Conservation (phyloP, 768 basidiomycete genomes). For the Trametes villosa region DNA sequence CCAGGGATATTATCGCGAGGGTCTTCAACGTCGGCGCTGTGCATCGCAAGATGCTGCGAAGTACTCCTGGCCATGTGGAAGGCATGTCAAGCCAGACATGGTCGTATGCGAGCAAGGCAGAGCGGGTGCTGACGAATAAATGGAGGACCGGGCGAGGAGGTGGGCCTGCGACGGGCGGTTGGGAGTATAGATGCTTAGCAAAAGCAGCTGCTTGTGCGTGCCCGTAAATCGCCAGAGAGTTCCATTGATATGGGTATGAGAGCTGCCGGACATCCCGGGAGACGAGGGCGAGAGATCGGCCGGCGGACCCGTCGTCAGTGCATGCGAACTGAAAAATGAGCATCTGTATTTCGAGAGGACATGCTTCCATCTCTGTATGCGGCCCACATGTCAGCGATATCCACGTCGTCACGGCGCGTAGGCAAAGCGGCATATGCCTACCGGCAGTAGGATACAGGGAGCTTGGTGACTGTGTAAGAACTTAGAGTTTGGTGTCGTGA, state of each 20-base stretch:
- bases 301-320: slow-evolving; percentile 21
- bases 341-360: slow-evolving; percentile 19
- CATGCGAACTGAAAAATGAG: slow-evolving; percentile 24
- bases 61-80: slow-evolving; percentile 6
- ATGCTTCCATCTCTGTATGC: neutral
- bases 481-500: too few species aligned
- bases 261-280: slow-evolving; percentile 21
- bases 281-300: slow-evolving; percentile 21
- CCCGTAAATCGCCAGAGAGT: slow-evolving; percentile 18
- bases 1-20: slow-evolving; percentile 18
- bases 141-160: slow-evolving; percentile 19
- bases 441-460: too few species aligned
- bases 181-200: slow-evolving; percentile 1
- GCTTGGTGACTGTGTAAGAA: too few species aligned
- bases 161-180: neutral
- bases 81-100: neutral
- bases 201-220: slow-evolving; percentile 10
- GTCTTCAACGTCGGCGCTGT: slow-evolving; percentile 23
- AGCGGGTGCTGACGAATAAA: slow-evolving; percentile 22
- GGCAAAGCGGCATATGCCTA: too few species aligned
- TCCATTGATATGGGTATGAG: slow-evolving; percentile 23
- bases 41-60: slow-evolving; percentile 16
- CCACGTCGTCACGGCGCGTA: too few species aligned
- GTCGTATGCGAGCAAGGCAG: neutral
- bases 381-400: neutral